Evolutionary conservation across 345 rosid genomes (phyloP).

Genomic region (Syzygium jambos): DNA sequence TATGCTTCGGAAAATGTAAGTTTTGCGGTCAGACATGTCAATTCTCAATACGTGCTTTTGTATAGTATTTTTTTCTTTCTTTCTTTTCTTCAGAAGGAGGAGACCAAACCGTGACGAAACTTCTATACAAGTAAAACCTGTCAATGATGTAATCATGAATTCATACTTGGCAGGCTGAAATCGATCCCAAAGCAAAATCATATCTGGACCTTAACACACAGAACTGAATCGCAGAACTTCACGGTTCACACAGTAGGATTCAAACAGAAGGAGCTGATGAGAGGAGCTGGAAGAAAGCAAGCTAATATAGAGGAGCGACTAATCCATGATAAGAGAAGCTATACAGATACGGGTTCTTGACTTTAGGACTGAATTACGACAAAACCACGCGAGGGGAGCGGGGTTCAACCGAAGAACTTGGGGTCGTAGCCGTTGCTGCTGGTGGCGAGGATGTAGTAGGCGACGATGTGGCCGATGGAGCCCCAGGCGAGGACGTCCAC

Average conservation of each 20-base stretch:
- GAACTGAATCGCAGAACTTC: background rate
- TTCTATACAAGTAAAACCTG: background rate
- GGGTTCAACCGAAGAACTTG: constrained; percentile 39
- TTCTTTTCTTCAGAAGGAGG: no score
- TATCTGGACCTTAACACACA: background rate
- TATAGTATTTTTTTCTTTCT: background rate
- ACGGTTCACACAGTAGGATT: background rate
- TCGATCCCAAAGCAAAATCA: background rate
- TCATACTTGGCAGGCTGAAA: background rate
- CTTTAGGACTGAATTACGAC: background rate
- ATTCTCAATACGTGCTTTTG: background rate
- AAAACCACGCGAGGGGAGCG: background rate
- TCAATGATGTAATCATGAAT: background rate
- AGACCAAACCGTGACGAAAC: background rate
- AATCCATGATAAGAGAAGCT: background rate
- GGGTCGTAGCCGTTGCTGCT: constrained; percentile 93
- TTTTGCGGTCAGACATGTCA: background rate
- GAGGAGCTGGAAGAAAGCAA: background rate
- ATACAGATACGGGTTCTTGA: background rate
- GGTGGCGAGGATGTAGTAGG: constrained; percentile 96
- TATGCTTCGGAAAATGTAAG: background rate
- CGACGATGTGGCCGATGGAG: constrained; percentile 92
- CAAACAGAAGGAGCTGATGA: background rate
- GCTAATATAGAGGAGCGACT: background rate
- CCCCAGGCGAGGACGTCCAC: constrained; percentile 99